These are phyloP conservation scores for Elaeis guineensis DNA, from an alignment of 176 grass and related monocot species.

Conservation along the genomic window DNA sequence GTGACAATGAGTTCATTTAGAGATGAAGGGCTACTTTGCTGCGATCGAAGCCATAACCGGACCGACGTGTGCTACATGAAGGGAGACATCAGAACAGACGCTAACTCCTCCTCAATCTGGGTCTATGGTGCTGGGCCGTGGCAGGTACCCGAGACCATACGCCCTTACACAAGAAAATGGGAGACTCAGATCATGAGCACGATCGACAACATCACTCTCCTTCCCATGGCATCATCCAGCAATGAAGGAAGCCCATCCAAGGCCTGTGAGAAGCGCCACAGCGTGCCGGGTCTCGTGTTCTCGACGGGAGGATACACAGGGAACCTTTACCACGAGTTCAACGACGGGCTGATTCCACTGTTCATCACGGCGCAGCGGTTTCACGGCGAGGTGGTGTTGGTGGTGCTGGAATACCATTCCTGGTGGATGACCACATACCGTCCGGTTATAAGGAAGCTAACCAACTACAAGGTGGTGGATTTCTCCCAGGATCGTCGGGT, in stretches of 20 bases:
- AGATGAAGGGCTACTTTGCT: conserved; percentile 53
- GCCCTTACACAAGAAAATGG: conserved; percentile 93
- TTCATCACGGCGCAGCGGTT: conserved; percentile 86
- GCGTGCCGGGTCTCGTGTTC: conserved; percentile 74
- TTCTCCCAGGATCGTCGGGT: conserved; percentile 68
- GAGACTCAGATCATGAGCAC: conserved; percentile 60
- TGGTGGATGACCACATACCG: conserved; percentile 87
- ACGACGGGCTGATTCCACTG: conserved; percentile 85
- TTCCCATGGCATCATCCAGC: conserved; percentile 1
- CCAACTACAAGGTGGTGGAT: conserved; percentile 76
- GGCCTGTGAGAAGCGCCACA: conserved; percentile 52
- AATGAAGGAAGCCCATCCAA: conserved; percentile 4
- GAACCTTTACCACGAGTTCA: conserved; percentile 99
- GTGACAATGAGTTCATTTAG: conserved; percentile 1
- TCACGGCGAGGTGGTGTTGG: conserved; percentile 76
- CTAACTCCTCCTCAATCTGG: conserved; percentile 52
- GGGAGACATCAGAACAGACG: conserved; percentile 79
- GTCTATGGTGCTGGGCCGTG: conserved; percentile 29
- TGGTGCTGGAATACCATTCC: conserved; percentile 69
- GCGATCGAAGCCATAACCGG: conserved; percentile 87
- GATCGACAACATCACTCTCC: conserved; percentile 69
- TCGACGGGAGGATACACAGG: conserved; percentile 97
- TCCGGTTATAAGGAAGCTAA: conserved; percentile 57
- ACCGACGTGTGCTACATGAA: conserved; percentile 83
- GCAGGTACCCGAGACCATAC: conserved; percentile 46